Evolutionary conservation across 106 monocot genomes (phyloP).

Genomic region (Hemerocallis citrina): DNA sequence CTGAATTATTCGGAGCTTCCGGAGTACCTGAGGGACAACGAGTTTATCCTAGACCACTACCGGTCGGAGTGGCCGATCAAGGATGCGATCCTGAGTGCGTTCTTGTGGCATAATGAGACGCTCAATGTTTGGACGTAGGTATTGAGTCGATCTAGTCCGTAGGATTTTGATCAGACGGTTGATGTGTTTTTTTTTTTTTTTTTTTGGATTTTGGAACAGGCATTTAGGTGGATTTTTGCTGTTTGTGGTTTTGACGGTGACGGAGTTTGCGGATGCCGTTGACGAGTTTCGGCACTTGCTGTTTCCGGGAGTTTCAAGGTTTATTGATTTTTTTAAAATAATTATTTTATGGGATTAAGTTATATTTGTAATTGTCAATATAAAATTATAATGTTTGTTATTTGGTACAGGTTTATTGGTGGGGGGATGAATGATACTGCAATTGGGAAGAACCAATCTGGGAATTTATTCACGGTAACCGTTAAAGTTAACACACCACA

Average conservation of each 20-base stretch:
- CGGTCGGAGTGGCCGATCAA: conserved; percentile 74
- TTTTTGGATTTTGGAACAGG: conserved; percentile 21
- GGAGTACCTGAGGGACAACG: conserved; percentile 82
- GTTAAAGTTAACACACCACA: background rate
- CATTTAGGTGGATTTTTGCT: conserved; percentile 82
- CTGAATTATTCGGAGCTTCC: conserved; percentile 84
- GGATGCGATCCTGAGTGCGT: conserved; percentile 73
- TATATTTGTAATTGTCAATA: background rate
- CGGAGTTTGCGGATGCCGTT: conserved; percentile 24
- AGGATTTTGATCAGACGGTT: background rate
- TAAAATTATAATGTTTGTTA: background rate
- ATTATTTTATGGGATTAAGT: background rate
- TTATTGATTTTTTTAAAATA: background rate
- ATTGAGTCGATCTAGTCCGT: too few species aligned
- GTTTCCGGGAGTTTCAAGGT: conserved; percentile 19
- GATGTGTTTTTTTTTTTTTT: too few species aligned
- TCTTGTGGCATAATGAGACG: conserved; percentile 96
- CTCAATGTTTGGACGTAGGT: conserved; percentile 97
- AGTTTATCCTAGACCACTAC: conserved; percentile 85
- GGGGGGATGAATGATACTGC: conserved; percentile 10
- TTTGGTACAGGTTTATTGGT: conserved; percentile 18
- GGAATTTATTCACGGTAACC: conserved; percentile 10
- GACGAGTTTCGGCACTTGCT: conserved; percentile 17
- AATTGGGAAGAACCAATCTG: conserved; percentile 11
- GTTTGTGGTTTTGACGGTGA: conserved; percentile 54